Evolutionary conservation across 768 basidiomycete species (phyloP).

Genomic region (Lentinula sp.): DNA sequence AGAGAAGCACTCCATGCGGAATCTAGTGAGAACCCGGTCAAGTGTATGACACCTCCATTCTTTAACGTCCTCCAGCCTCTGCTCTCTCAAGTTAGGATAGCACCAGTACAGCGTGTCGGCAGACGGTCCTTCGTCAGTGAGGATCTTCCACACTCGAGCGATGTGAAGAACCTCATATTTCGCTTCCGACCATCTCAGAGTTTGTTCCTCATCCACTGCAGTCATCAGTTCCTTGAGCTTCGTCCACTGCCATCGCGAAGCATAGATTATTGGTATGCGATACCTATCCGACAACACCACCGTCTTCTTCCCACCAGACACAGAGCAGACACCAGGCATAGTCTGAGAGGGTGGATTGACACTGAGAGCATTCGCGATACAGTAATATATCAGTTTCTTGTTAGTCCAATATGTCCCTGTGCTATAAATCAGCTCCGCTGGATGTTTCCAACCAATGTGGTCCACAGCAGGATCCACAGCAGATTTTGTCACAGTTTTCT

Average conservation of each 20-base stretch:
- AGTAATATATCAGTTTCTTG: slow-evolving; percentile 3
- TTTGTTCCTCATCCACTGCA: neutral
- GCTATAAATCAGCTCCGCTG: slow-evolving; percentile 4
- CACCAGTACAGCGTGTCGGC: neutral
- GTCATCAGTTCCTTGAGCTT: neutral
- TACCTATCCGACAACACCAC: neutral
- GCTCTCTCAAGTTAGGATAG: neutral
- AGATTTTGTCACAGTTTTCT: neutral
- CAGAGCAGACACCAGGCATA: neutral
- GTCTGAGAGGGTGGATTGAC: neutral
- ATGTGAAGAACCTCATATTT: slow-evolving; percentile 5
- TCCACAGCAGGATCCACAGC: neutral
- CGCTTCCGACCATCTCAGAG: neutral
- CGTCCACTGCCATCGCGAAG: neutral
- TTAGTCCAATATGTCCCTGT: neutral
- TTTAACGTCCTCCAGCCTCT: neutral
- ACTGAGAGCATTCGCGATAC: neutral
- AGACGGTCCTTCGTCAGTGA: slow-evolving; percentile 2
- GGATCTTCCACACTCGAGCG: slow-evolving; percentile 6
- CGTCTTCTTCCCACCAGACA: slow-evolving; percentile 3
- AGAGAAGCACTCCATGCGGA: slow-evolving; percentile 1
- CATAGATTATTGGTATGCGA: neutral
- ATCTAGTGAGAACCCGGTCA: slow-evolving; percentile 1
- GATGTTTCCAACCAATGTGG: neutral
- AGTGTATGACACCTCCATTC: neutral